A percentile compares a stretch with the other conserved stretches of the same genome.
Evolutionary conservation across 2,329 filamentous ascomycete genomes (phyloP).

Genomic region (Trichoderma sp.): DNA sequence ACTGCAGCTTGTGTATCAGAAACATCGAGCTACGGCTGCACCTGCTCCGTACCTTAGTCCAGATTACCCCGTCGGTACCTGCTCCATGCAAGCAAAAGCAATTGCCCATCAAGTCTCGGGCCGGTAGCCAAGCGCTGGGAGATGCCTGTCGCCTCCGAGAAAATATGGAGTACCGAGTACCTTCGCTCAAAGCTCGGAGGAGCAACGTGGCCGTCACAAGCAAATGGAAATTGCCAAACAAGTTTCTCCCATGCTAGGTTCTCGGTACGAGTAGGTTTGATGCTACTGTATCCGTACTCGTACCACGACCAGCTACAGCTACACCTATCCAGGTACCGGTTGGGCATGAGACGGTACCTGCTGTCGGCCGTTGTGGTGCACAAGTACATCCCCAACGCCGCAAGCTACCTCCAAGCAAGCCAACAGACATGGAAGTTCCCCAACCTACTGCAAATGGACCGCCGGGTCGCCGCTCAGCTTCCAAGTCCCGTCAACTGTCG

Average conservation of each 20-base stretch:
- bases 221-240: background rate
- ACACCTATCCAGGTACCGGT: background rate
- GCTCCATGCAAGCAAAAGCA: background rate
- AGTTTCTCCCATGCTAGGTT: background rate
- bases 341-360: background rate
- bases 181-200: background rate
- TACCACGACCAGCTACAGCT: background rate
- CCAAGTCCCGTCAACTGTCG: background rate
- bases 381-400: background rate
- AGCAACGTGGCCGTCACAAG: conserved; percentile 10
- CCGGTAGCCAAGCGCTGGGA: background rate
- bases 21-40: background rate
- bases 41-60: background rate
- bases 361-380: background rate
- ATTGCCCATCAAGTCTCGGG: background rate
- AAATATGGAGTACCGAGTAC: conserved; percentile 12
- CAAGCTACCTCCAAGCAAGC: background rate
- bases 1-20: conserved; percentile 20
- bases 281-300: background rate
- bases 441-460: background rate
- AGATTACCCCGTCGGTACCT: conserved; percentile 2
- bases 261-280: background rate
- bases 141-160: background rate
- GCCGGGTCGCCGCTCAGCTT: background rate
- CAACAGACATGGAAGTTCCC: background rate